Evolutionary conservation across 805 yeast genomes (phyloP), one percentile per base, ranked within the genome.

Genomic region (Wickerhamiella sorbophila): DNA sequence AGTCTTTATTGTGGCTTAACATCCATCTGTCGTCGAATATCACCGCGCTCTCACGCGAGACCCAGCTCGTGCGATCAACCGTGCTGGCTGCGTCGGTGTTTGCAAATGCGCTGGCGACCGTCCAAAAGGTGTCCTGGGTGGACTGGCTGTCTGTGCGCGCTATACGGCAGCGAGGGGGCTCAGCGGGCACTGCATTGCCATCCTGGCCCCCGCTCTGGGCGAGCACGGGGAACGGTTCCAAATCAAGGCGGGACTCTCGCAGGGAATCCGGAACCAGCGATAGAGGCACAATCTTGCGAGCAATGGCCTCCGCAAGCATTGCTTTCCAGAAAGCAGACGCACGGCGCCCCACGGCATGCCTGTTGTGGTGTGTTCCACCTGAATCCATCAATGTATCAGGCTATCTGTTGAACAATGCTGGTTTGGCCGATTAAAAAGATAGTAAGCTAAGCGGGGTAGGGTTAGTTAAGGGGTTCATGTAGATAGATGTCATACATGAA

Each of bases 1-100:
- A 50, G 43, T 50, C 50, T 14, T 36, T 29, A 15, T 21, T 20
- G 3, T 44, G 33, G 17, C 26, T 36, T 16, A 20, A 14, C 14
- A 27, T 17, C 8, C 20, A 2, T 4, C 20, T 12, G 12, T 19
- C 36, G 4, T 39, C 42, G 20, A 37, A 17, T 16, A 32, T 36
- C 1, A 40, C 32, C 5, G 31, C 34, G 16, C 22, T 16, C 22
- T 34, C 37, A 2, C n/a, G 22, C 3, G 37, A 34, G 37, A 17
- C 19, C 37, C 37, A 34, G 20, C 37, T 34, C 4, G 5, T 26
- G 4, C 33, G 24, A 12, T n/a, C 40, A 5, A 36, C 21, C 18
- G n/a, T 16, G n/a, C 21, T 32, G 14, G 40, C 34, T 8, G 26
- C 26, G n/a, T 34, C 38, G 5, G 26, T 17, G 6, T 16, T n/a